Percentiles rank a stretch among this genome's conserved stretches.
These are phyloP conservation scores for Dipteronia sinensis DNA, from an alignment of 345 rosid species.

Conservation along the genomic window DNA sequence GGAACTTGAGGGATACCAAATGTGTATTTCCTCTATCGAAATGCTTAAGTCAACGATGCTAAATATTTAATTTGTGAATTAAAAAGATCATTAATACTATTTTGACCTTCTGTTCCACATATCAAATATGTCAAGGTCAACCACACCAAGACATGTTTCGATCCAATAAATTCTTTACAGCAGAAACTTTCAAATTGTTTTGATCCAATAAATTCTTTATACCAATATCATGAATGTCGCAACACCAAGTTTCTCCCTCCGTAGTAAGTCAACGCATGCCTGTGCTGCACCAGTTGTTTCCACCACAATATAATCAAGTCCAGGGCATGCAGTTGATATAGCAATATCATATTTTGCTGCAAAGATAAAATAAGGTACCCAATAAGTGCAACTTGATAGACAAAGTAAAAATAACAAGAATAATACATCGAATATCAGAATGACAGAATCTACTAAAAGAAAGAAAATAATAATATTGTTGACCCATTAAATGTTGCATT, in stretches of 20 bases:
- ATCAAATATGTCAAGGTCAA: not conserved
- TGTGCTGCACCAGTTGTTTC: constrained; percentile 94
- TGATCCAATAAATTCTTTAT: constrained; percentile 10
- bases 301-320: constrained; percentile 92
- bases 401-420: not conserved
- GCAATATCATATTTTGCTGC: constrained; percentile 98
- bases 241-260: constrained; percentile 87
- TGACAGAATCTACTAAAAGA: not conserved
- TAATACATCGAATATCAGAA: too few species aligned
- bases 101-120: not conserved
- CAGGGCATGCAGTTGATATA: constrained; percentile 91
- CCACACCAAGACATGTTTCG: not conserved
- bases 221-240: constrained; percentile 99
- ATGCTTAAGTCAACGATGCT: not conserved
- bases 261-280: constrained; percentile 89
- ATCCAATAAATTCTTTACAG: not conserved
- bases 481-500: not conserved
- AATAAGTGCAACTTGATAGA: not conserved
- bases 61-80: not conserved
- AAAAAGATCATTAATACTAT: not conserved
- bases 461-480: not conserved
- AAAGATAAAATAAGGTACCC: constrained; percentile 22
- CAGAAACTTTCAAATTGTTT: not conserved
- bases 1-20: not conserved
- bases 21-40: not conserved